Evolutionary conservation across 2,329 filamentous ascomycete species (phyloP).

Genomic region (Teratosphaeria gauchensis): DNA sequence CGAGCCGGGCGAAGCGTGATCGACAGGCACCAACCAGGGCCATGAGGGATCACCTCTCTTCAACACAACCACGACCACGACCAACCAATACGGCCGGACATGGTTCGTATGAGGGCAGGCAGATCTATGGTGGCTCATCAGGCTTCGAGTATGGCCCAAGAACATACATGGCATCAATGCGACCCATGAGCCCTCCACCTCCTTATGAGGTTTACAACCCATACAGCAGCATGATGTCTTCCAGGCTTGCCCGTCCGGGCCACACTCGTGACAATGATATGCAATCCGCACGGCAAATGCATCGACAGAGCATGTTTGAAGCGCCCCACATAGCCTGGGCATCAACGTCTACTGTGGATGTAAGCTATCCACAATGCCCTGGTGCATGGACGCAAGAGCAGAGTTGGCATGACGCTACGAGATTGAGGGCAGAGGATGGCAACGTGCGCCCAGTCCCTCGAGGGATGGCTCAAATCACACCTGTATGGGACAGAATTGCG

Average conservation of each 20-base stretch:
- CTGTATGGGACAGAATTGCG: conserved; percentile 49
- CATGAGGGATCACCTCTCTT: neutral
- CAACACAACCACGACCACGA: neutral
- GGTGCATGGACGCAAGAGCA: neutral
- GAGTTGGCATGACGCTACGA: neutral
- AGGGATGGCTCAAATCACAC: conserved; percentile 28
- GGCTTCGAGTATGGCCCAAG: neutral
- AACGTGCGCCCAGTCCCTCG: neutral
- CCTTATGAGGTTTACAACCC: neutral
- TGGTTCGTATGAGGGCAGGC: neutral
- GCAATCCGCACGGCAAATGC: neutral
- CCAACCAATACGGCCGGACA: neutral
- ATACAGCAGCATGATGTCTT: neutral
- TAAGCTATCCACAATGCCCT: neutral
- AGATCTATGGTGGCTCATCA: neutral
- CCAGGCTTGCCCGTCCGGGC: neutral
- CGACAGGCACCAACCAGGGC: neutral
- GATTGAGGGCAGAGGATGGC: neutral
- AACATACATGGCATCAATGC: neutral
- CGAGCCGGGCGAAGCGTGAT: neutral
- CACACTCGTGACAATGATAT: neutral
- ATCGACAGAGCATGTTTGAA: neutral
- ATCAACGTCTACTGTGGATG: neutral
- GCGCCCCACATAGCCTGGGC: neutral
- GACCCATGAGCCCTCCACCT: neutral